Evolutionary conservation across 2,329 filamentous ascomycete genomes (phyloP).

Genomic region (Exutisphaerella laricina): DNA sequence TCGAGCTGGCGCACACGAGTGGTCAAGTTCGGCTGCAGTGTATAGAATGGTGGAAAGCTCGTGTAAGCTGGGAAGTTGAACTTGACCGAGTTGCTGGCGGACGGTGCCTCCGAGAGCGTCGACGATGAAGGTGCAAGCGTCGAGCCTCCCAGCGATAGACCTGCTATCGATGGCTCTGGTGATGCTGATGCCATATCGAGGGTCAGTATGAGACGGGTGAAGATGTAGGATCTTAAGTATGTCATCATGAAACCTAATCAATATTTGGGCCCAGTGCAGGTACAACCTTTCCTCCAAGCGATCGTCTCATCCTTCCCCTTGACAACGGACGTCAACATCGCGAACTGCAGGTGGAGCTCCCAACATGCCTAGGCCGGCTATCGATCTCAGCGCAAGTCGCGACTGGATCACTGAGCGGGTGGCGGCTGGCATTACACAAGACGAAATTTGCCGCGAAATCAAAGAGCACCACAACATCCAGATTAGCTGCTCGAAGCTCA

Average conservation of each 20-base stretch:
- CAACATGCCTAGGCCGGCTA: neutral
- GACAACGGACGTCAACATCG: too few species aligned
- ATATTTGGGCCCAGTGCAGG: neutral
- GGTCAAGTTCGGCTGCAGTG: conserved; percentile 66
- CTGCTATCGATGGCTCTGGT: conserved; percentile 12
- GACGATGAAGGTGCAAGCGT: conserved; percentile 6
- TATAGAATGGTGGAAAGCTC: conserved; percentile 81
- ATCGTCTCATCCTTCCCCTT: neutral
- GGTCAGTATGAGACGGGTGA: too few species aligned
- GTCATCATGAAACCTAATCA: neutral
- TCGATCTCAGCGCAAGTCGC: neutral
- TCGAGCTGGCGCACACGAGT: conserved; percentile 70
- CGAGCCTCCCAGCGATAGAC: conserved; percentile 10
- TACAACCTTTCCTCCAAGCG: neutral
- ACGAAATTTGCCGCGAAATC: conserved; percentile 1
- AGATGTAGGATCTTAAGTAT: too few species aligned
- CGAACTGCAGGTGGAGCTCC: neutral
- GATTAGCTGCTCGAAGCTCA: neutral
- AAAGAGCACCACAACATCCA: neutral
- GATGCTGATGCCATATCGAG: conserved; percentile 4
- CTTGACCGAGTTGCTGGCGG: neutral
- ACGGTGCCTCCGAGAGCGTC: neutral
- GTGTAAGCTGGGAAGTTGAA: conserved; percentile 50
- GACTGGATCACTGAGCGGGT: conserved; percentile 1
- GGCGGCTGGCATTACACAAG: neutral